Evolutionary conservation across 1,284 basidiomycete species (phyloP).

Genomic region (Athelia psychrophila): DNA sequence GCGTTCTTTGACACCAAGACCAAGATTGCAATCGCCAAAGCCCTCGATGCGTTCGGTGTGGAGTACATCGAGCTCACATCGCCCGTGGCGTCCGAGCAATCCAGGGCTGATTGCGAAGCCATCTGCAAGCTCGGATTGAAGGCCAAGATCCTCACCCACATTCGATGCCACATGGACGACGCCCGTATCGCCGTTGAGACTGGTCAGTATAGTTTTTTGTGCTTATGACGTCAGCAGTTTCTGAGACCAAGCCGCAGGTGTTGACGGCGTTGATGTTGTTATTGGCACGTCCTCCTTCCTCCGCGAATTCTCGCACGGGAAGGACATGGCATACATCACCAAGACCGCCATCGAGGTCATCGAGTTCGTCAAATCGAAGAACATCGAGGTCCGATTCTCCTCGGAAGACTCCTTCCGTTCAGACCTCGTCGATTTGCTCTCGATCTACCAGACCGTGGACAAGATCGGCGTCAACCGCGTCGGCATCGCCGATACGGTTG

Average conservation of each 20-base stretch:
- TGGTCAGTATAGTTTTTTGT: slow-evolving; percentile 45
- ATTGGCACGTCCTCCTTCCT: slow-evolving; percentile 99
- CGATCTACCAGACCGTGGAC: slow-evolving; percentile 99
- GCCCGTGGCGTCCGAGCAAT: slow-evolving; percentile 97
- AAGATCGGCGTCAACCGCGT: slow-evolving; percentile 99
- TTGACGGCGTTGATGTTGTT: slow-evolving; percentile 99
- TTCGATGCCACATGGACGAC: slow-evolving; percentile 99
- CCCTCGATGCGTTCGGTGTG: slow-evolving; percentile 96
- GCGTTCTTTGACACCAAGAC: slow-evolving; percentile 99
- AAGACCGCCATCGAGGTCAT: slow-evolving; percentile 99
- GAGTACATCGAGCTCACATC: slow-evolving; percentile 99
- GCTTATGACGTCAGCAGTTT: slow-evolving; percentile 1
- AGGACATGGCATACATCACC: slow-evolving; percentile 99
- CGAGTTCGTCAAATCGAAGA: slow-evolving; percentile 99
- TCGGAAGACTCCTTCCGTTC: slow-evolving; percentile 99
- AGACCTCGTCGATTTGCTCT: slow-evolving; percentile 97
- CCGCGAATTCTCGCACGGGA: slow-evolving; percentile 99
- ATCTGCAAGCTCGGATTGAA: slow-evolving; percentile 99
- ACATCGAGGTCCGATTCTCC: slow-evolving; percentile 99
- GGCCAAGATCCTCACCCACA: slow-evolving; percentile 98
- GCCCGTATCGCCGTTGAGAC: slow-evolving; percentile 98
- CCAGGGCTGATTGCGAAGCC: slow-evolving; percentile 91
- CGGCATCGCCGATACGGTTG: slow-evolving; percentile 99
- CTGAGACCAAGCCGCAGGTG: slow-evolving; percentile 49
- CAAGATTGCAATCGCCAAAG: slow-evolving; percentile 99